Conservation (phyloP, 768 basidiomycete species). For the Leccinum incarnatum region DNA sequence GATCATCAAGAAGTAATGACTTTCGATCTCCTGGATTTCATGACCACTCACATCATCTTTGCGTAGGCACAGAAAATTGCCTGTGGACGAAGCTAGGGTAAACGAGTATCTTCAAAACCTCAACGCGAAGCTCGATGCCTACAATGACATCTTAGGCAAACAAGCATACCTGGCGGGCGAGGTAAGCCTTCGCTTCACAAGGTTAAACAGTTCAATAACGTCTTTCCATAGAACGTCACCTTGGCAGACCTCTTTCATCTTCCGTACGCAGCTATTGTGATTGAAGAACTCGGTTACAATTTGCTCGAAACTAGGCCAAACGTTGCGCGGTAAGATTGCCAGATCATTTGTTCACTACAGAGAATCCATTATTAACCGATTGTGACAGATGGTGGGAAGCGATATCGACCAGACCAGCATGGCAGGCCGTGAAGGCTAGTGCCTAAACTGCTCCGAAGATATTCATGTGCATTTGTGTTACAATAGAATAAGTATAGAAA, state of each 20-base stretch:
- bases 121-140: constrained; percentile 44
- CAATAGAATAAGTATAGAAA: background rate
- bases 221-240: constrained; percentile 35
- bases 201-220: background rate
- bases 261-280: constrained; percentile 35
- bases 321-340: constrained; percentile 23
- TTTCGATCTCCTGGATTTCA: constrained; percentile 9
- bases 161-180: constrained; percentile 57
- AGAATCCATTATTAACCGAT: background rate
- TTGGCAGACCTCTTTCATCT: constrained; percentile 47
- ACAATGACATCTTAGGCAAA: constrained; percentile 52
- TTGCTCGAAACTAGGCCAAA: constrained; percentile 25
- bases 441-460: constrained; percentile 13
- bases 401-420: constrained; percentile 44
- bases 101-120: constrained; percentile 25
- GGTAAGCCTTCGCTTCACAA: constrained; percentile 29
- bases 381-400: constrained; percentile 51
- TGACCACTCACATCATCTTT: constrained; percentile 4
- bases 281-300: constrained; percentile 23
- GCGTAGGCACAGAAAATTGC: constrained; percentile 7
- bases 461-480: background rate
- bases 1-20: constrained; percentile 47
- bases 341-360: background rate
- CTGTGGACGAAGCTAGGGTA: constrained; percentile 24
- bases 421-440: constrained; percentile 44